Percentiles rank a stretch among this genome's conserved stretches.
Conservation (phyloP, 805 yeast genomes). For the Ogataea ramenticola region DNA sequence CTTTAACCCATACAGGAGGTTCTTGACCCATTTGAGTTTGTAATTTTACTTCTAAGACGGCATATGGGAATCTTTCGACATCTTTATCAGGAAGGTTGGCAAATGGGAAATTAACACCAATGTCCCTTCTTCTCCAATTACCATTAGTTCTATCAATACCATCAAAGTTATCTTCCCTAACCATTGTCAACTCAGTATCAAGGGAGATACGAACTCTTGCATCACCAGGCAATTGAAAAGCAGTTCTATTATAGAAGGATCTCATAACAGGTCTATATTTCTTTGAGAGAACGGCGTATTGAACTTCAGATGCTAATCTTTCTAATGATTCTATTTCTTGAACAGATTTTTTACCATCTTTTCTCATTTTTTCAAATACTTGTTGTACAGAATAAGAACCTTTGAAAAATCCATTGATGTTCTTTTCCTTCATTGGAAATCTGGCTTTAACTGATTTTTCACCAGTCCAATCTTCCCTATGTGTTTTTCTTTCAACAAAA, state of each 20-base stretch:
- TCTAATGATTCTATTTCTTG: constrained; percentile 90
- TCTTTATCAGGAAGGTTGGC: constrained; percentile 77
- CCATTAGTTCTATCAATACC: constrained; percentile 83
- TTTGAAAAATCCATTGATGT: constrained; percentile 73
- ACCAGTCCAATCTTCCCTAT: constrained; percentile 99
- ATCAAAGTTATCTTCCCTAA: constrained; percentile 95
- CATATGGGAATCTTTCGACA: constrained; percentile 92
- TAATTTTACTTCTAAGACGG: constrained; percentile 92
- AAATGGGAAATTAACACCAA: constrained; percentile 97
- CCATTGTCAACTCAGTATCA: constrained; percentile 96
- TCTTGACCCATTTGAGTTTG: constrained; percentile 99
- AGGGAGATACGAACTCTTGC: constrained; percentile 98
- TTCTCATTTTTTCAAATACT: constrained; percentile 86
- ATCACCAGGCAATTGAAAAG: constrained; percentile 98
- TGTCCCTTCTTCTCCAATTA: constrained; percentile 98
- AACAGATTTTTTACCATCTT: constrained; percentile 80
- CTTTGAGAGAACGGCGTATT: constrained; percentile 78
- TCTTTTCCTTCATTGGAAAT: constrained; percentile 84
- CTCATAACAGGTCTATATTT: constrained; percentile 90
- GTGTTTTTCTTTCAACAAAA: constrained; percentile 95
- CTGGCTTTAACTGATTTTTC: constrained; percentile 98
- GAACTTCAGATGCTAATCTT: constrained; percentile 88
- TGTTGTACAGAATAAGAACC: constrained; percentile 85
- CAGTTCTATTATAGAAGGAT: constrained; percentile 95
- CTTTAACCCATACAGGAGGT: constrained; percentile 97